Evolutionary conservation across 2,329 filamentous ascomycete genomes (phyloP), one percentile per base, ranked within the genome.

Genomic region (Clonostachys sp.): DNA sequence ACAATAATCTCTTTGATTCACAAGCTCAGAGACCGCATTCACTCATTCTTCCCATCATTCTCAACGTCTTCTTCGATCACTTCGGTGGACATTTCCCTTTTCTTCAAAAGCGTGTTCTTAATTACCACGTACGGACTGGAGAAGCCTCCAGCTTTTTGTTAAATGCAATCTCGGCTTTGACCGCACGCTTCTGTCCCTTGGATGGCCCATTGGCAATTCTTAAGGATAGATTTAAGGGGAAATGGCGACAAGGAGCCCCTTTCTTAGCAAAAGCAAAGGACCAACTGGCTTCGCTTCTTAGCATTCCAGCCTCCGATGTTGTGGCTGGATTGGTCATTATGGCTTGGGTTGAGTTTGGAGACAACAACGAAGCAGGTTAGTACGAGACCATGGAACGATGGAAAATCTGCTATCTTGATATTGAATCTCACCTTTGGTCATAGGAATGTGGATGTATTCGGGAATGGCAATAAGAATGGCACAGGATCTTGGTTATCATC

Each of bases 381-480:
- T 30, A 30, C 10, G 9, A 30, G 9, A 10, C 24, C 8, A 9
- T 10, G 3, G 8, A 30, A 10, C 8, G 24, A 30, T 24, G 24
- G 9, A 30, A 30, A 10, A 8, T 30, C 24, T 30, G 10, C 9
- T 30, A 9, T 30, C 7, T 30, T 9, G 24, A 9, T 30, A 30
- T 30, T 30, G 8, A 30, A 30, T 3, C 24, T 30, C 8, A 30
- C 9, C 3, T 30, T 30, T 30, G 3, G 9, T 30, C 24, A 10
- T 30, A 30, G 24, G 24, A 30, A n/a, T 39, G 14, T 77, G 73
- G 74, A 74, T 76, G 57, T 65, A 72, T 5, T 67, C 72, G 1
- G 73, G 73, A 0, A 58, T 70, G 3, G 72, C 72, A 0, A 66
- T 75, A n/a, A 62, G 72, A 2, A 74, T 68, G 16, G 73, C 74